Conservation (phyloP, 2,329 filamentous ascomycete species). For the Talaromyces albobiverticillius region DNA sequence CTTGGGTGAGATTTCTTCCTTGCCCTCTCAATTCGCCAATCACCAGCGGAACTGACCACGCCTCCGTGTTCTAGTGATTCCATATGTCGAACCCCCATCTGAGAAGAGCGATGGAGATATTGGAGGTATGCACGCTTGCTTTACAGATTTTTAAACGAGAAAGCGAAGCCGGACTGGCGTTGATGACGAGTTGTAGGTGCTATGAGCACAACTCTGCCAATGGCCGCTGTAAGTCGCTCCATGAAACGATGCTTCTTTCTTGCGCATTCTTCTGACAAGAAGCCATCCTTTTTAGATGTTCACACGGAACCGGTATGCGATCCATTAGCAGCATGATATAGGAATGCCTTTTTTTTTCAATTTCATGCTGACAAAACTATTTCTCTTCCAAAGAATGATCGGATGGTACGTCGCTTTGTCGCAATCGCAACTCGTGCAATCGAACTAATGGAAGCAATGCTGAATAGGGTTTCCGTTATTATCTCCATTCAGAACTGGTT, state of each 20-base stretch:
- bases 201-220: conserved; percentile 77
- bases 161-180: neutral
- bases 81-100: conserved; percentile 73
- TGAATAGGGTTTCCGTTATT: conserved; percentile 44
- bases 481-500: conserved; percentile 50
- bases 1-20: conserved; percentile 56
- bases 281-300: conserved; percentile 66
- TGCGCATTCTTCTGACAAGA: conserved; percentile 19
- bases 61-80: conserved; percentile 64
- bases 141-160: neutral
- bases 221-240: conserved; percentile 68
- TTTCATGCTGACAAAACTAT: neutral
- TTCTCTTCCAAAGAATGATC: conserved; percentile 50
- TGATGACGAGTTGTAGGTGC: conserved; percentile 43
- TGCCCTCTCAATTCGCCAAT: neutral
- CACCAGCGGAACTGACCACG: conserved; percentile 17
- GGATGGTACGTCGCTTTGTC: conserved; percentile 51
- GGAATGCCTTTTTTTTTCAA: neutral
- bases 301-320: conserved; percentile 73
- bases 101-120: conserved; percentile 67
- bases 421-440: neutral
- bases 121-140: conserved; percentile 58
- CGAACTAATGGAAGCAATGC: neutral
- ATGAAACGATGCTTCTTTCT: conserved; percentile 5
- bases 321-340: neutral